Evolutionary conservation across 2,329 filamentous ascomycete genomes (phyloP), one percentile per base, ranked within the genome.

Genomic region (Mycogone perniciosa): DNA sequence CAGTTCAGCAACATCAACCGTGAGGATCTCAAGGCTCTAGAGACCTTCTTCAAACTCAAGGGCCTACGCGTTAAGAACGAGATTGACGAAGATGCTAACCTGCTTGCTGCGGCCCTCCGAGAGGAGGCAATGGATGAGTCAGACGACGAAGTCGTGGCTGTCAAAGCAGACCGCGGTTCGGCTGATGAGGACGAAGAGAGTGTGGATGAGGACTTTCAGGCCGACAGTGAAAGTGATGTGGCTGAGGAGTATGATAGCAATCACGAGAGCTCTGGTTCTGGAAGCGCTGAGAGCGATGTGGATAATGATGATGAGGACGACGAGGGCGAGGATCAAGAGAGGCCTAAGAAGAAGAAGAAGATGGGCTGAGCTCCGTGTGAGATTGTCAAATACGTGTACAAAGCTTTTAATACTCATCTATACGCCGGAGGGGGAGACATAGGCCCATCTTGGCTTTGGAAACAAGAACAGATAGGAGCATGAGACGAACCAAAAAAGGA

Each of bases 1-100:
- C 91, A 96, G 64, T 99, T 99, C 75, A 96, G 90, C 73, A 99
- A 99, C 76, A 99, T 99, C 69, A 99, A 96, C 68, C 87, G 92
- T 60, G 93, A 99, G 74, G 93, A 99, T 67, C 89, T 97, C 70
- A 88, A 93, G 71, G 88, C 89, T 6, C 81, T 99, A n/a, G 93
- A 99, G 69, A 85, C 86, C 59, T 99, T 99, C 75, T 96, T 99
- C 81, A 93, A 95, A 71, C 82, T 89, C 60, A 97, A 97, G 77
- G 88, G 86, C 54, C 80, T 99, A 63, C 88, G 92, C 49, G 91
- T 95, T 51, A 97, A 96, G 84, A 99, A 99, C 68, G 93, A 99
- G 72, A 96, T 99, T 75, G 86, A 95, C 55, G 93, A 96, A 66
- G 93, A 99, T 60, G 87, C 89, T 66, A 84, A 87, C 66, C 59